A percentile compares a stretch with the other conserved stretches of the same genome.
Conservation (phyloP, 495 filamentous ascomycete species). For the Penicillium antarcticum region DNA sequence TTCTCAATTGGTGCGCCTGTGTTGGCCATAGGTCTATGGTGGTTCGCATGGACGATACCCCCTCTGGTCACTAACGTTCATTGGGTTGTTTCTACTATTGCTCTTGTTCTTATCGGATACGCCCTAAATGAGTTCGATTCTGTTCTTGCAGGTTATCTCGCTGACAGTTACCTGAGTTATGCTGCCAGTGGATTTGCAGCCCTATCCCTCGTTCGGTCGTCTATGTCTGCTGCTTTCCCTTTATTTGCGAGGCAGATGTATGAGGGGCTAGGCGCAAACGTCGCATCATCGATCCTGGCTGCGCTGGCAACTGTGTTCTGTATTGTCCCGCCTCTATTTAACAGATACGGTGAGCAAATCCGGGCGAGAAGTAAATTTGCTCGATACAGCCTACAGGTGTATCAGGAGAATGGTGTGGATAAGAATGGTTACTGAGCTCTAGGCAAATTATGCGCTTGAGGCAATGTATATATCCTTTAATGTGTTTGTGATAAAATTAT, state of each 20-base stretch:
- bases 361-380: conserved; percentile 42
- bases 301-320: too few species aligned
- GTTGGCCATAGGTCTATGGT: conserved; percentile 36
- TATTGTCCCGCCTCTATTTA: too few species aligned
- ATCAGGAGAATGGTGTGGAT: conserved; percentile 18
- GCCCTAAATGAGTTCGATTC: conserved; percentile 43
- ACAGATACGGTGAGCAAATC: conserved; percentile 32
- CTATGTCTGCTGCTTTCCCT: conserved; percentile 37
- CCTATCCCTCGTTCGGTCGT: conserved; percentile 32
- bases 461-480: too few species aligned
- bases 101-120: conserved; percentile 39
- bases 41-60: conserved; percentile 45
- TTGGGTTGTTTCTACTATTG: conserved; percentile 37
- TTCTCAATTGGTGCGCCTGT: conserved; percentile 39
- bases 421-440: too few species aligned
- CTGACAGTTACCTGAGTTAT: conserved; percentile 43
- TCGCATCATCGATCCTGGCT: conserved; percentile 32
- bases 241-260: conserved; percentile 41
- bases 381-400: conserved; percentile 26
- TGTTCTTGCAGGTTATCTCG: conserved; percentile 43
- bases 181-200: conserved; percentile 42
- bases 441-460: too few species aligned
- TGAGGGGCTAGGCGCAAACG: conserved; percentile 32
- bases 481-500: too few species aligned
- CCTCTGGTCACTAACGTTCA: conserved; percentile 17